These are phyloP conservation scores for Gossypium anomalum DNA, from an alignment of 345 rosid species.

Conservation along the genomic window DNA sequence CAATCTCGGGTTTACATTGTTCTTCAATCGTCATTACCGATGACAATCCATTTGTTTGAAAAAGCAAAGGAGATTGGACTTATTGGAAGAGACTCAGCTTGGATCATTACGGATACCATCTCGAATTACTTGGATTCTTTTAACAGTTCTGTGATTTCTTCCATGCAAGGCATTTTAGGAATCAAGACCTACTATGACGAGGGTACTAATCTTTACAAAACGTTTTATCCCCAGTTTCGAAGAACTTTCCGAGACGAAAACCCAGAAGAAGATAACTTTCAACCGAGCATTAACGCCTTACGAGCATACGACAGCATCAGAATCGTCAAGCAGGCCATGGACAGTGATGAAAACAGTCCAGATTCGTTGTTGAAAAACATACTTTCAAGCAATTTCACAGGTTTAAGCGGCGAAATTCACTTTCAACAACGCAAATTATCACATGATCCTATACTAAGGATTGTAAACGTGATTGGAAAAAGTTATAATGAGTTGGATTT, in stretches of 20 bases:
- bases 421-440: conserved; percentile 25
- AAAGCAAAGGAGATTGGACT: conserved; percentile 37
- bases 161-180: conserved; percentile 48
- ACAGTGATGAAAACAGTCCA: neutral
- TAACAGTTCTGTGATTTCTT: conserved; percentile 32
- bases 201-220: conserved; percentile 8
- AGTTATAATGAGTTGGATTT: conserved; percentile 36
- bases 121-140: conserved; percentile 30
- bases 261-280: conserved; percentile 24
- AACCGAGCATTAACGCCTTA: conserved; percentile 34
- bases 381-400: conserved; percentile 25
- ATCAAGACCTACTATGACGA: conserved; percentile 29
- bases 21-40: conserved; percentile 37
- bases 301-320: conserved; percentile 41
- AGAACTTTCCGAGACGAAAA: conserved; percentile 17
- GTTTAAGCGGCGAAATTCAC: conserved; percentile 39
- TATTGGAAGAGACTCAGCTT: conserved; percentile 34
- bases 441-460: conserved; percentile 13
- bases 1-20: conserved; percentile 44
- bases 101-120: conserved; percentile 39
- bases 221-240: conserved; percentile 23
- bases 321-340: conserved; percentile 15
- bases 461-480: conserved; percentile 39
- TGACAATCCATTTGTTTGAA: conserved; percentile 32
- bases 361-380: conserved; percentile 9